Percentiles rank a stretch among this genome's conserved stretches.
These are phyloP conservation scores for Setaria italica DNA, from an alignment of 202 grass and related monocot species.

Conservation along the genomic window DNA sequence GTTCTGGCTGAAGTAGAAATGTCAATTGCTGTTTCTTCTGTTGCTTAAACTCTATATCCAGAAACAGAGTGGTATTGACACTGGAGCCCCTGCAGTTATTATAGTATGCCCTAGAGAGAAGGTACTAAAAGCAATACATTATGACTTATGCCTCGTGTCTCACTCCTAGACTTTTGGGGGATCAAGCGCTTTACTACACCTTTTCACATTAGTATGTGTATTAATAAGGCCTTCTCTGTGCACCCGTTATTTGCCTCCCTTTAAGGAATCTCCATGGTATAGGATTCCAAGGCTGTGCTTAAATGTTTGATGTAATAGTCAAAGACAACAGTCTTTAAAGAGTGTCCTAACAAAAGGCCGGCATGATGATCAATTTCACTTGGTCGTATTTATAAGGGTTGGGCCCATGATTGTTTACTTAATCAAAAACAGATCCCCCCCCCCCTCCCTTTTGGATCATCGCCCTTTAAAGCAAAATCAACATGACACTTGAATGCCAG, in stretches of 20 bases:
- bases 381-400: constrained; percentile 52
- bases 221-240: constrained; percentile 58
- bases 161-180: constrained; percentile 54
- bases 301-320: constrained; percentile 63
- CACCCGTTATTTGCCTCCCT: constrained; percentile 38
- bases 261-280: constrained; percentile 52
- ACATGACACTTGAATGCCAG: constrained; percentile 59
- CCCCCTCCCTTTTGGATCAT: constrained; percentile 37
- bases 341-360: constrained; percentile 56
- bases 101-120: constrained; percentile 66
- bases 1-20: constrained; percentile 52
- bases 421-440: constrained; percentile 35
- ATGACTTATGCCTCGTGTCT: constrained; percentile 45
- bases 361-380: constrained; percentile 60
- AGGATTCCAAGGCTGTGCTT: constrained; percentile 52
- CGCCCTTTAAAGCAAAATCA: constrained; percentile 62
- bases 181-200: constrained; percentile 61
- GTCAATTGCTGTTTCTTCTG: constrained; percentile 43
- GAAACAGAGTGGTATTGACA: constrained; percentile 52
- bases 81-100: constrained; percentile 67
- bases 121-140: constrained; percentile 50
- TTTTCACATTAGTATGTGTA: constrained; percentile 63
- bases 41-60: constrained; percentile 42
- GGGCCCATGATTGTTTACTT: constrained; percentile 54
- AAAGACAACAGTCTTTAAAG: constrained; percentile 61